Conservation (phyloP, 2,329 filamentous ascomycete species). For the Catunica adiposa region DNA sequence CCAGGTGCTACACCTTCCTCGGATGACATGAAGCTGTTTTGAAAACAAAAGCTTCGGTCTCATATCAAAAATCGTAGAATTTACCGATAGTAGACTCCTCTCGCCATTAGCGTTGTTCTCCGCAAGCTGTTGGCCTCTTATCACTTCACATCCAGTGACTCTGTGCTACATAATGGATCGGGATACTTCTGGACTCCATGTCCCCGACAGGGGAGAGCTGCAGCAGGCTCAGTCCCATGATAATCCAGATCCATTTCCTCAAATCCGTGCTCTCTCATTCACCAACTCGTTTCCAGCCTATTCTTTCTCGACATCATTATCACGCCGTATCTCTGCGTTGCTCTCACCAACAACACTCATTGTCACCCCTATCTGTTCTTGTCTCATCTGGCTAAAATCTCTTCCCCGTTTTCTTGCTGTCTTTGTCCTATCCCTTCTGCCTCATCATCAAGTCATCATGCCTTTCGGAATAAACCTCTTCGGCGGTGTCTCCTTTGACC, state of each 20-base stretch:
- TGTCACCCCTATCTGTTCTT: neutral
- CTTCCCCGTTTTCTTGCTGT: conserved; percentile 2
- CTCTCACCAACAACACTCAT: neutral
- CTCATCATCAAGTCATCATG: conserved; percentile 9
- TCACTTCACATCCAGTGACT: neutral
- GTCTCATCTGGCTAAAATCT: neutral
- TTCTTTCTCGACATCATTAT: neutral
- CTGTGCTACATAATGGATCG: neutral
- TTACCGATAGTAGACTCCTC: too few species aligned
- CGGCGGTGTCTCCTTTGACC: conserved; percentile 18
- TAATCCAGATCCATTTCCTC: neutral
- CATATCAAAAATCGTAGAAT: too few species aligned
- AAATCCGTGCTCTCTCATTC: neutral
- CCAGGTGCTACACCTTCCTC: too few species aligned
- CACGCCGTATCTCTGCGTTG: neutral
- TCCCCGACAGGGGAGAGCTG: neutral
- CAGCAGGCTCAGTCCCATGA: neutral
- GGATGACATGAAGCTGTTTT: too few species aligned
- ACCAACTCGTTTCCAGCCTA: neutral
- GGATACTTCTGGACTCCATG: neutral
- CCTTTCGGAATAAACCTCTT: conserved; percentile 13
- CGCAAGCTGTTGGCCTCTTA: neutral
- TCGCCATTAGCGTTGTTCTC: too few species aligned
- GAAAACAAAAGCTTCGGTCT: too few species aligned
- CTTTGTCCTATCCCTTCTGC: conserved; percentile 9